Evolutionary conservation across 2,329 filamentous ascomycete species (phyloP), one percentile per base, ranked within the genome.

Genomic region (Apiospora malaysiana): DNA sequence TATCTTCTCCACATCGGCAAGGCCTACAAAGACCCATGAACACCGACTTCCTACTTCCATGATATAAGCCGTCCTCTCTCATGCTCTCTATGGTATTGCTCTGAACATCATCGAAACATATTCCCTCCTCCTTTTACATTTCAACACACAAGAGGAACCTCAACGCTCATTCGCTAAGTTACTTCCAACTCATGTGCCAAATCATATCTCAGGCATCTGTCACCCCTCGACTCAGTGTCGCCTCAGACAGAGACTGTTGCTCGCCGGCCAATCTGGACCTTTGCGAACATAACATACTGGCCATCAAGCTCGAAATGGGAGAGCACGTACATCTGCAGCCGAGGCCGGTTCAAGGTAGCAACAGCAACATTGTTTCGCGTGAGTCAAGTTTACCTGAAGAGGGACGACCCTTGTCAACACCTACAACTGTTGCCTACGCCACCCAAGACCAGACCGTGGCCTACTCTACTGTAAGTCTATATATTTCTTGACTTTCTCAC

Each of bases 391-490:
- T 77, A 56, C 72, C 72, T 68, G 72, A 75, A 68, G 73, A 73
- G 63, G 70, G 72, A 43, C 72, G 69, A 56, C 72, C 76, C 40
- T 72, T 73, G 45, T 68, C 72, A 66, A 74, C 76, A 21, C 74
- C 78, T 18, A 72, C 75, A 8, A 71, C 72, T 66, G 77, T 76
- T 71, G 72, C 73, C 68, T 80, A 78, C 66, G 73, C 67, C 16
- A 65, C 74, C 47, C 74, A 78, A 45, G 78, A 79, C 66, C 75
- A 78, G 68, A 69, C 74, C 32, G 71, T 70, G 46, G 72, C 75
- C 16, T 80, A 79, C 68, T 71, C 76, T 25, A 77, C 77, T 43
- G 78, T 79, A 77, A 59, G 78, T 75, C 21, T 25, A 56, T 18
- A 73, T 40, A 40, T 18, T 63, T n/a, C 9, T 10, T 32, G 27